Conservation (phyloP, 2,329 filamentous ascomycete species). For the Stagonosporopsis chrysanthemi region DNA sequence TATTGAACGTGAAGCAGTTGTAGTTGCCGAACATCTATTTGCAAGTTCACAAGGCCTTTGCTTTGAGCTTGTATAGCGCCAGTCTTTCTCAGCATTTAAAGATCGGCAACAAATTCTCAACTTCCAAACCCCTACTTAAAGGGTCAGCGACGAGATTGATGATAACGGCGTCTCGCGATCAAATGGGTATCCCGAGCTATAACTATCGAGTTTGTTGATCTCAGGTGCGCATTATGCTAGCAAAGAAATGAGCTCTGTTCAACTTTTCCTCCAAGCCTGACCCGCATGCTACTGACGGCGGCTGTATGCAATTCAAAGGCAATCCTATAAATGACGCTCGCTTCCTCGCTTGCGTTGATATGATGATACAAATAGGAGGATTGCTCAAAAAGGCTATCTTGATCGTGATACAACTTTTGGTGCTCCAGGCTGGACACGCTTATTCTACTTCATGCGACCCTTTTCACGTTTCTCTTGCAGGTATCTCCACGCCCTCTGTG, state of each 20-base stretch:
- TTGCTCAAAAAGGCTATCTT: constrained; percentile 6
- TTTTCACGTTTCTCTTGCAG: constrained; percentile 75
- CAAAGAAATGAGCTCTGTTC: constrained; percentile 12
- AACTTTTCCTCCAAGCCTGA: constrained; percentile 20
- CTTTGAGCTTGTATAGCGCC: no score
- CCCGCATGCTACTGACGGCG: constrained; percentile 19
- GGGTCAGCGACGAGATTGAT: no score
- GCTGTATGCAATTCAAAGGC: constrained; percentile 13
- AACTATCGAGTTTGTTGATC: no score
- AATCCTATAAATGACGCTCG: constrained; percentile 14
- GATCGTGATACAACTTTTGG: not conserved
- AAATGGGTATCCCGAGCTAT: no score
- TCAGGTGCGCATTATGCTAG: not conserved
- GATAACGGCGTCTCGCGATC: no score
- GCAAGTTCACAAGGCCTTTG: no score
- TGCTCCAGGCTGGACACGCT: not conserved
- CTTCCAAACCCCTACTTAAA: no score
- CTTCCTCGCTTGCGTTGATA: constrained; percentile 24
- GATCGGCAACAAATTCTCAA: no score
- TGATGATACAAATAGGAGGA: constrained; percentile 29
- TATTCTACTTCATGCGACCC: constrained; percentile 42
- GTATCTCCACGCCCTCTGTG: constrained; percentile 75
- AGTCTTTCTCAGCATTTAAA: no score
- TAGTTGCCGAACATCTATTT: no score
- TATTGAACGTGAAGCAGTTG: no score